Base-by-base conservation (phyloP, 495 filamentous ascomycete species). In the Aspergillus incahuasiensis region DNA sequence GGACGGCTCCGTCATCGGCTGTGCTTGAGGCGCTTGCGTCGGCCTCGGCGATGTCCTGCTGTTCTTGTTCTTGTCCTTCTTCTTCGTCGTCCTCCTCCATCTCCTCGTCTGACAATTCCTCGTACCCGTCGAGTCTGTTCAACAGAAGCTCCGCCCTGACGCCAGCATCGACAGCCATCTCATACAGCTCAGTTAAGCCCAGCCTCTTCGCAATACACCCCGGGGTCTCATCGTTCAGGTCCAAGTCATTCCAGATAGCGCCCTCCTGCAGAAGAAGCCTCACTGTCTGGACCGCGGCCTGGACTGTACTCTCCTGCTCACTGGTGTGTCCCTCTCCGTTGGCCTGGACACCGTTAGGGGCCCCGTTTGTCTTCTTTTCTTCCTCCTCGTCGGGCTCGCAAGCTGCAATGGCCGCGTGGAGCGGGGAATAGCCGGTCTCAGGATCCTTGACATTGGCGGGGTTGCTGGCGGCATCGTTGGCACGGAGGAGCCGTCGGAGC, bases 201-300 rank as follows among this genome's bases (percentile, higher is more conserved):
- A 96, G 71, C 30, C 91, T 74, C 38, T 74, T 74, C 11, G 94
- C 94, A 16, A 97, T 64, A 72, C 95, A 97, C 1, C 90, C 94
- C 0, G 94, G 92, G 13, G 95, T 98, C 78, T 97, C 91, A 54
- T 87, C 79, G 42, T 88, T 84, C 35, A 75, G 71, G 61, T 97
- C 90, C 3, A 98, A 75, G 68, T 96, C 91, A 71, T 98, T 98
- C 94, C 94, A 98, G 52, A 97, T 96, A 5, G 89, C 95, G 2
- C 94, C 94, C 65, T 89, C 84, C 61, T 91, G 76, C 48, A 98
- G 76, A 21, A 98, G 75, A 61, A 95, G 82, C 50, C 79, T 79
- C 15, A 97, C 78, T 0, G 86, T 90, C 48, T 84, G 76, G 35
- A 78, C 42, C 81, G 87, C 72, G 11, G 74, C 74, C 42, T 86